Percentiles rank a stretch among this genome's conserved stretches.
Conservation (phyloP, 2,329 filamentous ascomycete species). For the Mycogone perniciosa region DNA sequence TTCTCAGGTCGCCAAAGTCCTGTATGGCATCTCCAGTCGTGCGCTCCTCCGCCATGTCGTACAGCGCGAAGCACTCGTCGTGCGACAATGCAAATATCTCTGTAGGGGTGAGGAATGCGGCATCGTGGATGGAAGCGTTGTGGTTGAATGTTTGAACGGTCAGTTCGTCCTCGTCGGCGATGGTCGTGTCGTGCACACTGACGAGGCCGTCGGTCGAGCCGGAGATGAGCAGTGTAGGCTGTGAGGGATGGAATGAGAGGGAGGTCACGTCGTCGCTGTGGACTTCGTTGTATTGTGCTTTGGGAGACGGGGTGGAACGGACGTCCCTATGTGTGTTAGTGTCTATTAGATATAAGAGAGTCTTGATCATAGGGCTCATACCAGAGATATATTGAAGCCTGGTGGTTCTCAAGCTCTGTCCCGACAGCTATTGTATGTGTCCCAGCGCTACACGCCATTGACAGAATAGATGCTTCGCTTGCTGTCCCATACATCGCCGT, state of each 20-base stretch:
- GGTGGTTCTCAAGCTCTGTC: conserved; percentile 62
- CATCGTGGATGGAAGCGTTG: conserved; percentile 65
- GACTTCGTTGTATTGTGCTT: conserved; percentile 54
- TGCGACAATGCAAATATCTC: conserved; percentile 69
- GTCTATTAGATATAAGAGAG: neutral
- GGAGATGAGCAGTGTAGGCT: conserved; percentile 59
- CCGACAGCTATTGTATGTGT: conserved; percentile 62
- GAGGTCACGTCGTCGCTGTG: conserved; percentile 64
- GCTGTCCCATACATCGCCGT: conserved; percentile 25
- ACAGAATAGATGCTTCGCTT: conserved; percentile 49
- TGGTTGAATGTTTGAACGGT: conserved; percentile 75
- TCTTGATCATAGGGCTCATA: conserved; percentile 21
- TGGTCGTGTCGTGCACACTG: conserved; percentile 66
- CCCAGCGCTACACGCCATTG: conserved; percentile 54
- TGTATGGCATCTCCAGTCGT: conserved; percentile 50
- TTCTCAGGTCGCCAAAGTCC: conserved; percentile 64
- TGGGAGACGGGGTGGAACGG: conserved; percentile 40
- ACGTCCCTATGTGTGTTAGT: conserved; percentile 45
- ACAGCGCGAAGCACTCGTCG: conserved; percentile 71
- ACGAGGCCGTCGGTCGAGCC: conserved; percentile 76
- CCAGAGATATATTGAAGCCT: conserved; percentile 57
- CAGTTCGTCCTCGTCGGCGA: conserved; percentile 70
- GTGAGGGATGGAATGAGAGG: conserved; percentile 50
- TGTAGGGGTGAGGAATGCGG: conserved; percentile 59
- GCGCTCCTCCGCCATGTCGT: conserved; percentile 59